Conservation (phyloP, 108 stramenopile species). For the Pseudonitzschia delicatissima region DNA sequence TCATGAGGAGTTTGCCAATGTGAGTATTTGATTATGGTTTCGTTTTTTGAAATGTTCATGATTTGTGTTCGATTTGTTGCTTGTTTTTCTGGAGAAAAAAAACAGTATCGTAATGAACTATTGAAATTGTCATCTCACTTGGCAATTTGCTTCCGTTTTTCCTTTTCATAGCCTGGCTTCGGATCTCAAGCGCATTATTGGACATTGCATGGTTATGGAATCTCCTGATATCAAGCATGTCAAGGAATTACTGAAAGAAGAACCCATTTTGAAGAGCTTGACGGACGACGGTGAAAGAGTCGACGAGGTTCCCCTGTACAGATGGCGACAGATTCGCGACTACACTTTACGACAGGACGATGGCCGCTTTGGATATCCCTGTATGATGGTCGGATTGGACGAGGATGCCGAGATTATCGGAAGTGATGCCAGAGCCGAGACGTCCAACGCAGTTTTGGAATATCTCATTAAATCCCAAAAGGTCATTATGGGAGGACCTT, state of each 20-base stretch:
- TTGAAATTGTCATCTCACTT: not conserved
- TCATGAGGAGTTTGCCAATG: slow-evolving; percentile 76
- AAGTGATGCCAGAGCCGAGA: slow-evolving; percentile 40
- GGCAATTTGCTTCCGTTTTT: too few relatives aligned
- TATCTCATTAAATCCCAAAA: slow-evolving; percentile 74
- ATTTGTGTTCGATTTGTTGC: not conserved
- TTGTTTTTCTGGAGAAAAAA: too few relatives aligned
- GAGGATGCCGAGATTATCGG: slow-evolving; percentile 45
- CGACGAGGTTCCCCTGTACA: slow-evolving; percentile 60
- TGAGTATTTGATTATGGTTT: too few relatives aligned
- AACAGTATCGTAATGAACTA: not conserved
- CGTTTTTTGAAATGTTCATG: too few relatives aligned
- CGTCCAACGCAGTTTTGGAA: slow-evolving; percentile 48
- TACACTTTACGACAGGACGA: slow-evolving; percentile 74
- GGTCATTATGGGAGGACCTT: slow-evolving; percentile 68
- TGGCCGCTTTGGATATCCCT: slow-evolving; percentile 69
- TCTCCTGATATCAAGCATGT: slow-evolving; percentile 61
- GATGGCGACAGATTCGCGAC: slow-evolving; percentile 86
- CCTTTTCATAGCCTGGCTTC: slow-evolving; percentile 60
- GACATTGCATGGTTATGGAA: slow-evolving; percentile 76
- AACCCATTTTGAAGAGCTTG: slow-evolving; percentile 65
- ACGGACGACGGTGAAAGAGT: slow-evolving; percentile 46
- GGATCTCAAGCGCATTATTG: slow-evolving; percentile 67
- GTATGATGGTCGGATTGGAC: slow-evolving; percentile 66
- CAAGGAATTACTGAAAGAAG: slow-evolving; percentile 55